Base-by-base conservation (phyloP, 1,284 basidiomycete genomes). In the Tremellales sp. region DNA sequence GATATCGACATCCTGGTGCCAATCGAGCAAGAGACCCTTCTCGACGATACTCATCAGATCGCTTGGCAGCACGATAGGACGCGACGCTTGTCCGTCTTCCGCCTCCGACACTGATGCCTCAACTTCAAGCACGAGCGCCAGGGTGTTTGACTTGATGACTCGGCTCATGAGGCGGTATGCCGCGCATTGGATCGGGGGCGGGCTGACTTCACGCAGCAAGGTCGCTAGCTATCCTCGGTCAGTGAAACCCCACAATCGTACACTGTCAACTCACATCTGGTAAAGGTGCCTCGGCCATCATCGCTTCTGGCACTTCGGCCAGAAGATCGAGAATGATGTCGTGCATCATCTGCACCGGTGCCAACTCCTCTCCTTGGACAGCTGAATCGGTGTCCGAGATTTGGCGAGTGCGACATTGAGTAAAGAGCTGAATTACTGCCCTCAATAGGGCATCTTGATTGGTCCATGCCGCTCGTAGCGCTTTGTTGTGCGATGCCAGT, bases 61-160 rank as follows among this genome's bases (percentile, higher is more conserved):
- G 1, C 53, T 10, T 0, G 91, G 88, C 7, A 93, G 72, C 39
- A 55, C 54, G 29, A 69, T 61, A 21, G 80, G 52, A 24, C 49
- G 35, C 42, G 49, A 40, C 77, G 72, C 48, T 77, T 79, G 45
- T 80, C 67, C 25, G 53, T 69, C 24, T 70, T 79, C 54, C 3
- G 54, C 64, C 7, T 68, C 62, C 7, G 54, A 60, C 5, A 68
- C 60, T 0, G 61, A 58, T 0, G 65, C 83, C 29, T 85, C 90
- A 4, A 85, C 84, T 64, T 96, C 89, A 29, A 96, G 80, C 17
- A 93, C 88, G 39, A 92, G 77, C 50, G 63, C 61, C 1, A 64
- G 42, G 0, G 68, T 70, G n/a, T 60, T 46, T n/a, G 53, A 53
- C 35, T 52, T 52, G 53, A 70, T 56, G 12, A 70, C 70, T 46